Evolutionary conservation across 2,329 filamentous ascomycete species (phyloP).

Genomic region (Coleophoma crateriformis): DNA sequence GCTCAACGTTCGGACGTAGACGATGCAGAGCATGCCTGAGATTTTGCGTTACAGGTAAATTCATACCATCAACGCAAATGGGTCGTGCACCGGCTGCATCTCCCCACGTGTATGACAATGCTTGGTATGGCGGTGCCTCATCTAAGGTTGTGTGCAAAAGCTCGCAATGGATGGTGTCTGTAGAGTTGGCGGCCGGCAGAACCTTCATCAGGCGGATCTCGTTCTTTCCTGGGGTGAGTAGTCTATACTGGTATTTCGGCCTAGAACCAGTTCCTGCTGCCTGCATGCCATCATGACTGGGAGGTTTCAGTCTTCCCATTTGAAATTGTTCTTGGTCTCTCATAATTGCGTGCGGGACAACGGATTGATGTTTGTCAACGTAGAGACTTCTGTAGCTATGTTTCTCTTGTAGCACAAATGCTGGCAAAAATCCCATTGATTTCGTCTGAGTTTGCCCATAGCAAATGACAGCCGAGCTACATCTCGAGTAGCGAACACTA

Average conservation of each 20-base stretch:
- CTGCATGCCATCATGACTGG: no score
- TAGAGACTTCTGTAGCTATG: no score
- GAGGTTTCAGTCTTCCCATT: no score
- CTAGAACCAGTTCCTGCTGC: no score
- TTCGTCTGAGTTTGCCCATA: no score
- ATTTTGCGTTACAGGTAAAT: constrained; percentile 11
- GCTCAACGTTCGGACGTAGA: constrained; percentile 9
- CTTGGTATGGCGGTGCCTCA: constrained; percentile 14
- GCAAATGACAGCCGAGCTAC: no score
- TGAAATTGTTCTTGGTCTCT: no score
- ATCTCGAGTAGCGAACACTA: no score
- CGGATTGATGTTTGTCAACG: no score
- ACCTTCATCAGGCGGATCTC: constrained; percentile 12
- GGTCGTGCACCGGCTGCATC: not conserved
- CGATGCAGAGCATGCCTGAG: constrained; percentile 14
- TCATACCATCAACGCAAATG: constrained; percentile 9
- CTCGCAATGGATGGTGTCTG: constrained; percentile 6
- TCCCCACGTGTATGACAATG: constrained; percentile 21
- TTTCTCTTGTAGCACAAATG: no score
- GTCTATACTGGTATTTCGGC: constrained; percentile 8
- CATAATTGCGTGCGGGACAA: no score
- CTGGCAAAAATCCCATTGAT: no score
- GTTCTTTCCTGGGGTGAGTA: constrained; percentile 3
- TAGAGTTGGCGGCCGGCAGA: constrained; percentile 1
- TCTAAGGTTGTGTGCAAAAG: constrained; percentile 14